Percentiles rank a stretch among this genome's conserved stretches.
These are phyloP conservation scores for Penicillium crystallinum DNA, from an alignment of 495 filamentous ascomycete genomes.

Conservation along the genomic window DNA sequence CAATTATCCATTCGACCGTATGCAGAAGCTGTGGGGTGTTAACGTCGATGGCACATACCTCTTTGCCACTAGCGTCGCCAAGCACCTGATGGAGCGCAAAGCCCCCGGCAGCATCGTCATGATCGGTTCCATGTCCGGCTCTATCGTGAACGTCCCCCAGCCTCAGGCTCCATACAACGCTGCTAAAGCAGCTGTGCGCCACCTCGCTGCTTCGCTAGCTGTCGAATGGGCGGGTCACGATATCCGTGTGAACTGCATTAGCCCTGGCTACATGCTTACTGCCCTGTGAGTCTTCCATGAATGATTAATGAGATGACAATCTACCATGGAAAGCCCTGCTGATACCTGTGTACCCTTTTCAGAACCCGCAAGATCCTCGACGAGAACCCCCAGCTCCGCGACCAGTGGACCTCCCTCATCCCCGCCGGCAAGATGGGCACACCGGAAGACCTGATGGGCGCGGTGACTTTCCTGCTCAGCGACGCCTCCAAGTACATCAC, in stretches of 20 bases:
- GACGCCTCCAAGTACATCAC: conserved; percentile 85
- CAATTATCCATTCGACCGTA: conserved; percentile 78
- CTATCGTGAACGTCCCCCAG: conserved; percentile 91
- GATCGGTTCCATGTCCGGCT: conserved; percentile 90
- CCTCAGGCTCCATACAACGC: conserved; percentile 91
- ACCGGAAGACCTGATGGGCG: conserved; percentile 88
- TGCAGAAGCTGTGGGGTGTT: conserved; percentile 89
- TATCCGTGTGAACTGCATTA: conserved; percentile 89
- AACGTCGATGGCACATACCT: conserved; percentile 94
- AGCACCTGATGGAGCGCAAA: conserved; percentile 81
- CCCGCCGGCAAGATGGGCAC: conserved; percentile 89
- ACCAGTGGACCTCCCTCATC: conserved; percentile 86
- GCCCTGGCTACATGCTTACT: conserved; percentile 91
- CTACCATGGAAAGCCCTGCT: conserved; percentile 4
- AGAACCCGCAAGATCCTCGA: conserved; percentile 93
- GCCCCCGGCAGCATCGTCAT: conserved; percentile 81
- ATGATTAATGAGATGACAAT: background rate
- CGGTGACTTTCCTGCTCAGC: conserved; percentile 82
- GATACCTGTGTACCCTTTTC: conserved; percentile 7
- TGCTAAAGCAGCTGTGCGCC: conserved; percentile 81
- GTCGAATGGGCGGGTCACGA: conserved; percentile 84
- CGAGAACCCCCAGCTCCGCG: conserved; percentile 80
- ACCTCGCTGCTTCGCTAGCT: conserved; percentile 72
- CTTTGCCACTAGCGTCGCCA: conserved; percentile 77
- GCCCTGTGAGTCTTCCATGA: conserved; percentile 54